Percentiles rank a stretch among this genome's conserved stretches.
Conservation (phyloP, 257 asterid species). For the Cynanchum wilfordii region DNA sequence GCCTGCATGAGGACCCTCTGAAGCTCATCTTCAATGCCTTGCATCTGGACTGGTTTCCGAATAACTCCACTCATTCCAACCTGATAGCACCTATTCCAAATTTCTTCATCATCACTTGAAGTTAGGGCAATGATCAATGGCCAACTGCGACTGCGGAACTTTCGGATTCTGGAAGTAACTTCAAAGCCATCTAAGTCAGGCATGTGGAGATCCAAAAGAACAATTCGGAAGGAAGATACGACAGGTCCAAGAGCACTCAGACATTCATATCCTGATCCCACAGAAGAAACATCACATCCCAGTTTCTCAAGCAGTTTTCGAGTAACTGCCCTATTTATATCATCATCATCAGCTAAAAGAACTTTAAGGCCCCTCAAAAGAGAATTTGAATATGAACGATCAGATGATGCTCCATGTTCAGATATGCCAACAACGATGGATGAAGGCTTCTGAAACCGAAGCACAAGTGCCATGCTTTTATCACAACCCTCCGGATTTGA, state of each 20-base stretch:
- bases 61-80: constrained; percentile 79
- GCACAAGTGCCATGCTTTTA: constrained; percentile 73
- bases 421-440: constrained; percentile 37
- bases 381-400: constrained; percentile 41
- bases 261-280: constrained; percentile 79
- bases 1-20: constrained; percentile 51
- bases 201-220: constrained; percentile 78
- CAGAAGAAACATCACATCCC: constrained; percentile 66
- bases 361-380: constrained; percentile 60
- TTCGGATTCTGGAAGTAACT: constrained; percentile 59
- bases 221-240: constrained; percentile 40
- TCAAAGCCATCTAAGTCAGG: constrained; percentile 81
- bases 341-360: constrained; percentile 76
- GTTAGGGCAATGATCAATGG: constrained; percentile 74
- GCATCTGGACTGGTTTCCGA: constrained; percentile 61
- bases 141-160: constrained; percentile 68
- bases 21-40: constrained; percentile 60
- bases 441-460: constrained; percentile 60
- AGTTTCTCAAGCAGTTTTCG: constrained; percentile 75
- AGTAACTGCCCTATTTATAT: constrained; percentile 69
- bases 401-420: constrained; percentile 53
- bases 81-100: constrained; percentile 49
- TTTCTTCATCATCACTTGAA: constrained; percentile 47
- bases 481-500: constrained; percentile 61
- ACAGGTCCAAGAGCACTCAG: constrained; percentile 51